Base-by-base conservation (phyloP, 345 rosid species). In the Hibiscus tridactylites region DNA sequence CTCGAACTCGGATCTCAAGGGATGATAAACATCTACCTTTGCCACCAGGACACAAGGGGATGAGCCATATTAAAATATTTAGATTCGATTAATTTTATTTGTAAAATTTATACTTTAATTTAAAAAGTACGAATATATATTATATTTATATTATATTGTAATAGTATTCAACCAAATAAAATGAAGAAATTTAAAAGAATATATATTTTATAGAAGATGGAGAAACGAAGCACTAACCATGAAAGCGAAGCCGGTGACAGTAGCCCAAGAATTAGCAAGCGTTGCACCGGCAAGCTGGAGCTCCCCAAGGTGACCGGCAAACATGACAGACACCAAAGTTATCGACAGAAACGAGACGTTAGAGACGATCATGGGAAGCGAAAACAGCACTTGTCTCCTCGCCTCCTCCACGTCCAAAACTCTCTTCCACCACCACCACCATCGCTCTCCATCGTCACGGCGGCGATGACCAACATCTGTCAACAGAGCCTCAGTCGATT, bases 261-360 rank as follows among this genome's bases (percentile, higher is more conserved):
- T 80, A 72, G 90, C 86, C 98, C 96, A 92, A 12, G 95, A 88
- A 78, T 87, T 90, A 74, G 88, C 96, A 4, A 92, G 91, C 16
- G 98, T 90, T 67, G 98, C 87, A 19, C 93, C 91, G 15, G 98
- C 95, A 1, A 92, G 95, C 65, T 90, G 79, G 26, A 83, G 88
- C 52, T 85, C 73, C 9, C 89, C 88, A 21, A 93, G 91, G 9
- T 86, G 89, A 59, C 91, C 96, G 52, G 95, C 93, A 12, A 87
- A 83, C 96, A 92, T 92, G 65, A 89, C 90, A 24, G 98, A 92
- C 1, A 85, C 87, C 65, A 90, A 63, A 17, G 91, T 71, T 52
- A 88, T 84, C 26, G 80, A 74, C 42, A 78, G 88, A 54, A 80
- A 83, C 79, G 71, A 87, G 65, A 83, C 75, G 72, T 81, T 93